Base-by-base conservation (phyloP, 352 stramenopile genomes). In the Phytophthora citricola region DNA sequence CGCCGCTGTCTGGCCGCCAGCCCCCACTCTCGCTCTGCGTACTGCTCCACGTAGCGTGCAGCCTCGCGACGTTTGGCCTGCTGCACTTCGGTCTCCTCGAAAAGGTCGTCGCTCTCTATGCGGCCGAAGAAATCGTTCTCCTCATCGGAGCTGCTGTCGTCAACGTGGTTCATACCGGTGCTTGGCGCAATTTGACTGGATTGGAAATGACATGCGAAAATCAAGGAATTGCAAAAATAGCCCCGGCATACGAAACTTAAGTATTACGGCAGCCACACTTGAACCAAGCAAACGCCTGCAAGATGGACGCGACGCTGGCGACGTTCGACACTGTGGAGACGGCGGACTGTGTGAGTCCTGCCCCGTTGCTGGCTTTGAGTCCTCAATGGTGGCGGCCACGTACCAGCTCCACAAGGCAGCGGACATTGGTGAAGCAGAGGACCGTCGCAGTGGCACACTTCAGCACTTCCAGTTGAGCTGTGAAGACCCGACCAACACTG, bases 301-400 rank as follows among this genome's bases (percentile, higher is more conserved):
- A 52, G 32, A 78, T 78, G 75, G 56, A 56, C 53, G 56, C 29
- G 45, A 88, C 81, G 29, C 38, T 91, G n/a, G 83, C 76, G 55
- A 85, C 77, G 50, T 92, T 94, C 59, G 85, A 91, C 66, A 94
- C 85, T 39, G 62, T 54, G 12, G 81, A 93, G 78, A 93, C 87
- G 27, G 86, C 88, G 27, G 88, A 96, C 75, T 96, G 88, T 60
- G 86, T 96, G 34, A 96, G 63, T 79, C 83, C 20, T 96, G 88
- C 49, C 79, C 81, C 2, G 71, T 93, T 4, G 41, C 59, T 26
- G 85, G 81, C 47, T 83, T 85, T 29, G 82, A 93, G 72, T 63
- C 62, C 12, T 87, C 83, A 4, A 73, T 96, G 51, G 79, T 92
- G 4, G 83, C 81, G 6, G 88, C 86, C 26, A 96, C 88, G 1